Evolutionary conservation across 1,139 yeast genomes (phyloP).

Genomic region (Suhomyces bribrorum): DNA sequence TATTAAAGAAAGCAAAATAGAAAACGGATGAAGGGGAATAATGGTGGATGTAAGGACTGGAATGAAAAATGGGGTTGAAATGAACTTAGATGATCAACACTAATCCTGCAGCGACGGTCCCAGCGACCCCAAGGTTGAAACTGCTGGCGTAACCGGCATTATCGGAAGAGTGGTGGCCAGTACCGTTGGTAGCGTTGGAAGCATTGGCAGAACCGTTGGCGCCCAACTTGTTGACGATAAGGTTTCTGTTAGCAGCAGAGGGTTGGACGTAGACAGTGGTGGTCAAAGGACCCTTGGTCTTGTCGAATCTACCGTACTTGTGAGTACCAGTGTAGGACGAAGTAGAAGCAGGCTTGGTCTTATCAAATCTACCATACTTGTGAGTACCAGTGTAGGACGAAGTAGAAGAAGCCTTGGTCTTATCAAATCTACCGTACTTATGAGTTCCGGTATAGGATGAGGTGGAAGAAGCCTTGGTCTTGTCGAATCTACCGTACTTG

Average conservation of each 20-base stretch:
- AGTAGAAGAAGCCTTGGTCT: constrained; percentile 30
- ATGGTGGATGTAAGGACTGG: background rate
- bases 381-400: constrained; percentile 43
- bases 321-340: constrained; percentile 46
- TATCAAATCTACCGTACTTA: constrained; percentile 50
- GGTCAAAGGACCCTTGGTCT: constrained; percentile 29
- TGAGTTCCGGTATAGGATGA: constrained; percentile 43
- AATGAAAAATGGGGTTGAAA: constrained; percentile 6
- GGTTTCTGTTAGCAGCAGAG: constrained; percentile 11
- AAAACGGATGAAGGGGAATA: constrained; percentile 3
- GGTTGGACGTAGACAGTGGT: constrained; percentile 24
- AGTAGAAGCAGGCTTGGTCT: constrained; percentile 26
- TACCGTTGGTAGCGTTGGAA: constrained; percentile 16
- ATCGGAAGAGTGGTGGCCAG: constrained; percentile 17
- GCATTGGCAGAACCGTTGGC: constrained; percentile 16
- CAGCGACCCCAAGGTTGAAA: constrained; percentile 34
- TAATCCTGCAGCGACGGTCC: constrained; percentile 37
- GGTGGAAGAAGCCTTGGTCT: constrained; percentile 38
- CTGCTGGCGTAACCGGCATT: constrained; percentile 24
- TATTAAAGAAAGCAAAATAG: constrained; percentile 3
- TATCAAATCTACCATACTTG: constrained; percentile 44
- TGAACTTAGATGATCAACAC: constrained; percentile 25
- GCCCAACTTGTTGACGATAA: constrained; percentile 11
- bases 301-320: constrained; percentile 44
- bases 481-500: constrained; percentile 50